Evolutionary conservation across 352 stramenopile species (phyloP).

Genomic region (Stramenopiles sp.): DNA sequence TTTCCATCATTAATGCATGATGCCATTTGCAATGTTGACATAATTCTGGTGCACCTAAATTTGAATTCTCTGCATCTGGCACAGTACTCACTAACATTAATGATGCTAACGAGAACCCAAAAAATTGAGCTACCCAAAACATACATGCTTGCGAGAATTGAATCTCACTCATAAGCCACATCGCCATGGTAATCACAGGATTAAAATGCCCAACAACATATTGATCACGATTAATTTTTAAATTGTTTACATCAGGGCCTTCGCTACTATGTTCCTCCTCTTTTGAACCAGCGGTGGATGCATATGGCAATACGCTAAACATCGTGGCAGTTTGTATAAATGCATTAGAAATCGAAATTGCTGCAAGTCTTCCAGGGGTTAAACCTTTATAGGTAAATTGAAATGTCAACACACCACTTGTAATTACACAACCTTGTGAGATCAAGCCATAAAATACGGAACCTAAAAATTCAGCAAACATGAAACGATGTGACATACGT

Average conservation of each 20-base stretch:
- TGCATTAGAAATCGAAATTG: background rate
- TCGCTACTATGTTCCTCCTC: background rate
- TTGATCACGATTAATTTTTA: background rate
- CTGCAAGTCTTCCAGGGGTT: background rate
- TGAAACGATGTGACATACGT: background rate
- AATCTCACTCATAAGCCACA: background rate
- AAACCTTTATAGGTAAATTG: slow-evolving; percentile 2
- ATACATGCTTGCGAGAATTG: background rate
- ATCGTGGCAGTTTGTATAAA: background rate
- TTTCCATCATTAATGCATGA: background rate
- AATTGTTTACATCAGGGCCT: background rate
- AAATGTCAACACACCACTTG: slow-evolving; percentile 5
- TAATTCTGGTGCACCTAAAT: background rate
- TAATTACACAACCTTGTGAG: slow-evolving; percentile 4
- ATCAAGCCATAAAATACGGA: background rate
- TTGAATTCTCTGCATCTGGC: slow-evolving; percentile 1
- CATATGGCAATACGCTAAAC: background rate
- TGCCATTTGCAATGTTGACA: background rate
- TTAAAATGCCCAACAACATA: slow-evolving; percentile 7
- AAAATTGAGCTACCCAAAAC: slow-evolving; percentile 9
- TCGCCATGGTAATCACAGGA: background rate
- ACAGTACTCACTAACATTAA: background rate
- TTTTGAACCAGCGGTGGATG: background rate
- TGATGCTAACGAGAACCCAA: background rate
- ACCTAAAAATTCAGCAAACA: slow-evolving; percentile 7